Base-by-base conservation (phyloP, 208 protist species). In the Strigomonas culicis region DNA sequence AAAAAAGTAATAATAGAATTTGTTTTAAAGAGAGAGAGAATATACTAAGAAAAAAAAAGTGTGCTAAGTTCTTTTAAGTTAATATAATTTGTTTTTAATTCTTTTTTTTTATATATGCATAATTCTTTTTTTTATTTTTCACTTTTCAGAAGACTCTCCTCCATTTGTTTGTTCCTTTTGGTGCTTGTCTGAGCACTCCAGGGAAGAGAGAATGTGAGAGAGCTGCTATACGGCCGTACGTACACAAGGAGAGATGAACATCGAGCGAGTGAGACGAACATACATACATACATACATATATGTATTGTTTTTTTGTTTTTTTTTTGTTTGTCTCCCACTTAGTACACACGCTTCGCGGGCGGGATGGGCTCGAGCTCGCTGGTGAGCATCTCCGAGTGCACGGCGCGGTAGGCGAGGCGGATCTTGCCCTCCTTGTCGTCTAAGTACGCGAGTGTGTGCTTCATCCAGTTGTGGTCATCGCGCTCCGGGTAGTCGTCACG, bases 381-480 rank as follows among this genome's bases (percentile, higher is more conserved):
- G 59, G 92, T 97, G 24, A 98, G 70, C 68, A 86, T 97, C 53
- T 97, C 77, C 28, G 75, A 79, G 65, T 98, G 90, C 44, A 98
- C 97, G 7, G 90, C 82, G 65, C 97, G 86, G 85, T 99, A 99
- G 25, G 92, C 88, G 10, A 99, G 80, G 22, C 75, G 79, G 11
- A 98, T 91, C 55, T 98, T 92, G 63, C 91, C 93, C 60, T 65
- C 91, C 30, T 91, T 71, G 55, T 91, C 80, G 75, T 98, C 94
- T 1, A 99, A 69, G 70, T 90, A 99, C 10, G 93, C 90, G 19
- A 99, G 81, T 0, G 98, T 99, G 85, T 99, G 98, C 85, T 99
- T 99, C 94, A 99, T 98, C 98, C 98, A 99, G 72, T 99, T 96
- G 60, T 86, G 86, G 75, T 99, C 98, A 70, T 99, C 97, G 53